Percentiles rank a stretch among this genome's conserved stretches.
These are phyloP conservation scores for Vachellia pachyceras DNA, from an alignment of 306 rosid genomes.

Conservation along the genomic window DNA sequence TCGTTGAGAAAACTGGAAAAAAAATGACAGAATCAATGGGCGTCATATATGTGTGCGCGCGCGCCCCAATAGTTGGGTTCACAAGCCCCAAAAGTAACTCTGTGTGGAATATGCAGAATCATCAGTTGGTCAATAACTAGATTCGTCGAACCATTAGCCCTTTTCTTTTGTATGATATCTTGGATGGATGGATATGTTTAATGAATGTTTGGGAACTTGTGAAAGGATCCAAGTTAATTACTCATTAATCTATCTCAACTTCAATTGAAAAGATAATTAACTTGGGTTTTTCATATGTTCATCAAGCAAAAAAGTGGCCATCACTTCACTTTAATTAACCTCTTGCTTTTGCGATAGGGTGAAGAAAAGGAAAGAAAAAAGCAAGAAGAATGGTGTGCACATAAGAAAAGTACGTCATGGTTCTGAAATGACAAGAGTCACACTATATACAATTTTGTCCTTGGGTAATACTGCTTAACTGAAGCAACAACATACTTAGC, in stretches of 20 bases:
- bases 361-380: neutral
- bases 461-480: neutral
- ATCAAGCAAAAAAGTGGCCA: neutral
- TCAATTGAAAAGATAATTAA: neutral
- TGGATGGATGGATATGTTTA: too few species aligned
- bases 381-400: neutral
- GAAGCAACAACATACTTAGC: neutral
- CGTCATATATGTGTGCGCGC: neutral
- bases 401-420: neutral
- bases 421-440: slow-evolving; percentile 4
- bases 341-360: neutral
- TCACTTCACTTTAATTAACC: neutral
- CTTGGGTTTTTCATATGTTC: neutral
- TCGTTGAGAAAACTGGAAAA: neutral
- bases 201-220: neutral
- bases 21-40: neutral
- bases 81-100: slow-evolving; percentile 9
- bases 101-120: neutral
- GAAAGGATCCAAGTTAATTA: neutral
- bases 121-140: slow-evolving; percentile 13
- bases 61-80: neutral
- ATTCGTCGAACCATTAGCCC: neutral
- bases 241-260: neutral
- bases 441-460: neutral
- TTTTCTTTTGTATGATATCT: neutral